Percentiles rank a stretch among this genome's conserved stretches.
Evolutionary conservation across 2,329 filamentous ascomycete genomes (phyloP).

Genomic region (Phaeomoniella chlamydospora): DNA sequence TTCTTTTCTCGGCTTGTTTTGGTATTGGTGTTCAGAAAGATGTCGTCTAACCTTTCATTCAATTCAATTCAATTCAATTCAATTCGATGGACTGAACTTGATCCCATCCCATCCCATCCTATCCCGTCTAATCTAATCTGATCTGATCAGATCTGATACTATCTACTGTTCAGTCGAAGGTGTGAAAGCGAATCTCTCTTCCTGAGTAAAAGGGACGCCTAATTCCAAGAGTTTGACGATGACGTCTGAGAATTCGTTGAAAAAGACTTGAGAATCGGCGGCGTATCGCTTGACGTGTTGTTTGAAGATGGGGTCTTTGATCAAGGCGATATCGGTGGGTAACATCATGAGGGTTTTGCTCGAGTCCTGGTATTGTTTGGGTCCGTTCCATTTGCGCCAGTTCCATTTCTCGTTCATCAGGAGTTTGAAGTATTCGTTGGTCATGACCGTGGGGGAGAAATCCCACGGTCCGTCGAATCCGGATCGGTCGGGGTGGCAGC

Average conservation of each 20-base stretch:
- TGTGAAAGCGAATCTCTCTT: slow-evolving; percentile 51
- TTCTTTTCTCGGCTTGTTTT: neutral
- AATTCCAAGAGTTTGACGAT: slow-evolving; percentile 80
- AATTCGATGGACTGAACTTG: too few relatives aligned
- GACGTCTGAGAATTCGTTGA: slow-evolving; percentile 76
- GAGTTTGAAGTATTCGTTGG: slow-evolving; percentile 88
- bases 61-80: neutral
- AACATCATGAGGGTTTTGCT: slow-evolving; percentile 95
- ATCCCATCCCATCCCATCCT: too few relatives aligned
- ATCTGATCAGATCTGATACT: neutral
- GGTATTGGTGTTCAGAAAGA: neutral
- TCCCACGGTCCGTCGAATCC: slow-evolving; percentile 86
- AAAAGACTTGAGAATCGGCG: slow-evolving; percentile 81
- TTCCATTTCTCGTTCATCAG: slow-evolving; percentile 86
- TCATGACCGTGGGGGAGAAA: slow-evolving; percentile 79
- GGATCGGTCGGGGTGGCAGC: slow-evolving; percentile 77
- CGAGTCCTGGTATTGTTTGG: slow-evolving; percentile 76
- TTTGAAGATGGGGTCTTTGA: slow-evolving; percentile 79
- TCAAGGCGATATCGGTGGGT: slow-evolving; percentile 74
- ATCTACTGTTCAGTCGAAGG: slow-evolving; percentile 17
- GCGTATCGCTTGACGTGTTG: slow-evolving; percentile 74
- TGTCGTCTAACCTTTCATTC: neutral
- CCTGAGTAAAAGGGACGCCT: slow-evolving; percentile 71
- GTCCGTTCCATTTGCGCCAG: slow-evolving; percentile 82
- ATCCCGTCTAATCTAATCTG: too few relatives aligned